Evolutionary conservation across 306 rosid genomes (phyloP), one percentile per base, ranked within the genome.

Genomic region (Cercis canadensis): DNA sequence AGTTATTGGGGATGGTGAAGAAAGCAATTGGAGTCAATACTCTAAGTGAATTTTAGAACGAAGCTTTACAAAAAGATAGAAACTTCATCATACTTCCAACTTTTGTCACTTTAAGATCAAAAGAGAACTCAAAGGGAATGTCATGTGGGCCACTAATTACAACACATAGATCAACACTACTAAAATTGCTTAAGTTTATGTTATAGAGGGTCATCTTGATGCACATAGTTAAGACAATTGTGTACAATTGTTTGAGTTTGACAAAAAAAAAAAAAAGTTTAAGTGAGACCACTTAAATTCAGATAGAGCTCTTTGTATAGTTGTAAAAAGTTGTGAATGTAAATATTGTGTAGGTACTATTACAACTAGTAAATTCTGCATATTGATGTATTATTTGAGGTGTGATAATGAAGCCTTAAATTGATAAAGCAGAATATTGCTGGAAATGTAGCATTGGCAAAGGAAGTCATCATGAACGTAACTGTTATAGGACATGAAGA

Each of bases 91-190:
- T 75, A 80, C 85, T 81, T 57, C 78, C 58, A 75, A 86, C 92
- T 81, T 84, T 90, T 83, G 51, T 83, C 78, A 78, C 98, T 89
- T 89, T 92, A 87, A 76, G 92, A 92, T 90, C 87, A 75, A 90
- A 84, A 85, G 78, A 74, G 45, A 81, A 49, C 87, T 78, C 80
- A 67, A 78, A 84, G 80, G 58, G 74, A 24, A 74, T 76, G 64
- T 70, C 57, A 68, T 81, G 81, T 84, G 92, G 91, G 83, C 79
- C 87, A 74, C 53, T 31, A 29, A 7, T 50, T 44, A 7, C 49
- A 40, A 41, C 47, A 18, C 18, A 15, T 0, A 37, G 18, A 72
- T 72, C 49, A 44, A 65, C 49, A 37, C 60, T 57, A 33, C 61
- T 50, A 64, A 39, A 56, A 62, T 57, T 58, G n/a, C 65, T 65